These are phyloP conservation scores for Raphanus sativus DNA, from an alignment of 345 rosid species.

Conservation along the genomic window DNA sequence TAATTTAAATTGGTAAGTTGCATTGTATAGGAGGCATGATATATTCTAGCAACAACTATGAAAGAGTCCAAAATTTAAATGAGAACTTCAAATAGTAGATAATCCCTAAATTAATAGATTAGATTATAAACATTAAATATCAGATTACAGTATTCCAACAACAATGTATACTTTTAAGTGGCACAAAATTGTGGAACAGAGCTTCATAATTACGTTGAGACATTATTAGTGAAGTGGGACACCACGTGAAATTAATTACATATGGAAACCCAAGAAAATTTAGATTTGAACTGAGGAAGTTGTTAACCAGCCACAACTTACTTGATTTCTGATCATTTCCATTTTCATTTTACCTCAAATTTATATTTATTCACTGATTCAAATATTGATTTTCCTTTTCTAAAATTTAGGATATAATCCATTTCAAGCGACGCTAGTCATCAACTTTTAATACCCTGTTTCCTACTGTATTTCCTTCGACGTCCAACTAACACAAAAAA, in stretches of 20 bases:
- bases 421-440: conserved; percentile 1
- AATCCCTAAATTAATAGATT: too few species aligned
- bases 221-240: conserved; percentile 3
- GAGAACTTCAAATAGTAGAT: too few species aligned
- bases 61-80: too few species aligned
- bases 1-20: too few species aligned
- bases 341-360: neutral
- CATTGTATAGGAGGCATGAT: too few species aligned
- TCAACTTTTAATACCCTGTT: conserved; percentile 19
- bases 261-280: conserved; percentile 9
- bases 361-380: neutral
- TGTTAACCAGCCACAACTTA: conserved; percentile 35
- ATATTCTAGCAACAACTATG: too few species aligned
- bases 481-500: neutral
- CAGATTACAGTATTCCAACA: too few species aligned
- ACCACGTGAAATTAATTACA: conserved; percentile 20
- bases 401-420: conserved; percentile 11
- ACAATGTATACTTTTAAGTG: neutral
- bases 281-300: conserved; percentile 42
- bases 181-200: neutral
- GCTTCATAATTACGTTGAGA: neutral
- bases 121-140: too few species aligned
- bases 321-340: conserved; percentile 21
- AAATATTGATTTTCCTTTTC: neutral
- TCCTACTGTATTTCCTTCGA: neutral